phyloP scores from a whole-genome alignment of 306 rosid genomes.

The Hylodesmum podocarpum region DNA sequence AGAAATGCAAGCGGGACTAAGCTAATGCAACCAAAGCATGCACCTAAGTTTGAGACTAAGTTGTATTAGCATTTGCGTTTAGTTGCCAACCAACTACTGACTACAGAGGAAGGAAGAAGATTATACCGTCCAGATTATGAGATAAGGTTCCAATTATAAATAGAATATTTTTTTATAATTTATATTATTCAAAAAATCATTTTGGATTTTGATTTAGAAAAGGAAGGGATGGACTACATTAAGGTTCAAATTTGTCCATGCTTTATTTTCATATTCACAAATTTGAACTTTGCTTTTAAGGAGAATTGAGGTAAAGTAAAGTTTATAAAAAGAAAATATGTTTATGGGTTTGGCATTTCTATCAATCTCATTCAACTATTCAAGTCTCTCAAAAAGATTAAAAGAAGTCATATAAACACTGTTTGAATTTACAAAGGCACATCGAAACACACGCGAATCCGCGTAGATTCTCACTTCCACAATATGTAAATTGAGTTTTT shows the following conservation, averaged over 20 bases:
- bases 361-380: neutral
- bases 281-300: neutral
- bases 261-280: neutral
- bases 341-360: neutral
- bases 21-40: constrained; percentile 18
- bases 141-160: too few relatives aligned
- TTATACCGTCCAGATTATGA: neutral
- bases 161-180: neutral
- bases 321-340: too few relatives aligned
- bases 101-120: neutral
- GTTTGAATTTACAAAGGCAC: neutral
- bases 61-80: neutral
- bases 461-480: neutral
- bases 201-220: neutral
- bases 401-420: neutral
- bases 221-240: neutral
- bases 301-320: too few relatives aligned
- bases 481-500: neutral
- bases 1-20: constrained; percentile 3
- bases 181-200: neutral
- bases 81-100: constrained; percentile 21
- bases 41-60: neutral
- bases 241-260: neutral
- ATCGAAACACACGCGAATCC: neutral
- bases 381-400: neutral